Conservation (phyloP, 2,329 filamentous ascomycete genomes). For the Aspergillus sp. region DNA sequence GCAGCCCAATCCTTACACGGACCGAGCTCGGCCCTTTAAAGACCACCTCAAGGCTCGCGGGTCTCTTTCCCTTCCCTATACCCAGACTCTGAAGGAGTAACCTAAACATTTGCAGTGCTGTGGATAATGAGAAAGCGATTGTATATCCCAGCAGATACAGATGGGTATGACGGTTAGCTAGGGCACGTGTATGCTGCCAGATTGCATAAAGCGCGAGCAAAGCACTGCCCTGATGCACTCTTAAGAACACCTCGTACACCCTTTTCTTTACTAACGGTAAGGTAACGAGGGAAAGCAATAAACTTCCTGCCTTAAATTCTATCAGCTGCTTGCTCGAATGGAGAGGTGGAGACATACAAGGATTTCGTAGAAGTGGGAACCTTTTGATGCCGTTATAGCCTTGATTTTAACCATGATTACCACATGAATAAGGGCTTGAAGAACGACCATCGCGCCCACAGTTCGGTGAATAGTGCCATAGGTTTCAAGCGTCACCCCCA, state of each 20-base stretch:
- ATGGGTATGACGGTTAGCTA: conserved; percentile 1
- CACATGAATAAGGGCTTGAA: conserved; percentile 22
- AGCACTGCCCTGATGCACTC: conserved; percentile 17
- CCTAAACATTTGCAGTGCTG: neutral
- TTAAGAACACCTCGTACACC: conserved; percentile 26
- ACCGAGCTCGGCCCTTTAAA: neutral
- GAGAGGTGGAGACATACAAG: conserved; percentile 14
- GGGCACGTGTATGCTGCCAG: conserved; percentile 17
- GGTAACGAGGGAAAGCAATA: conserved; percentile 19
- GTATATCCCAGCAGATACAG: conserved; percentile 7
- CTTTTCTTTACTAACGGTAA: conserved; percentile 23
- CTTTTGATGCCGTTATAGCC: conserved; percentile 11
- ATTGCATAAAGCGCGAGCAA: conserved; percentile 19
- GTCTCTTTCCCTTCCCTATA: neutral
- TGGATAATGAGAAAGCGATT: neutral
- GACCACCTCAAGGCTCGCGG: neutral
- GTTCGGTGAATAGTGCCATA: conserved; percentile 22
- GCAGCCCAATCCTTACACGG: conserved; percentile 6
- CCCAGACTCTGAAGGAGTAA: conserved; percentile 2
- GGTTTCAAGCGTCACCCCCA: conserved; percentile 20
- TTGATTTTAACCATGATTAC: conserved; percentile 7
- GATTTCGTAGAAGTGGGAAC: conserved; percentile 21
- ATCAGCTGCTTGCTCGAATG: conserved; percentile 1
- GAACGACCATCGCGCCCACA: conserved; percentile 16
- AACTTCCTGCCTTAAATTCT: conserved; percentile 12